These are phyloP conservation scores for Neonectria neomacrospora DNA, from an alignment of 2,329 filamentous ascomycete genomes.

Conservation along the genomic window DNA sequence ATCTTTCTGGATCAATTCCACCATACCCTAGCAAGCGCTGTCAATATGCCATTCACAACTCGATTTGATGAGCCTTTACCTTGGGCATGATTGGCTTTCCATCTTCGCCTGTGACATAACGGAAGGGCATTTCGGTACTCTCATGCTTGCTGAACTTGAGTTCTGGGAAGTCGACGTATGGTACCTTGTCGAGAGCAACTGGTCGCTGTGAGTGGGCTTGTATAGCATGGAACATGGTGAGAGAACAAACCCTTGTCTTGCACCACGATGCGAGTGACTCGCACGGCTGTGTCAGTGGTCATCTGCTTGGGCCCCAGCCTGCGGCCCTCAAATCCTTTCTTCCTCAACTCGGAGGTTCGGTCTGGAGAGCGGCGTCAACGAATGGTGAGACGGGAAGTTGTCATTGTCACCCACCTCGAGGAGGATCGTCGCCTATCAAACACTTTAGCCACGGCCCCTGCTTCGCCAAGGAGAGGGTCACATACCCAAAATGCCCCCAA, in stretches of 20 bases:
- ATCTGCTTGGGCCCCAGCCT: conserved; percentile 93
- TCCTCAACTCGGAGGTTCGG: conserved; percentile 92
- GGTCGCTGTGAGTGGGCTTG: conserved; percentile 28
- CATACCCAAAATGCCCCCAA: conserved; percentile 93
- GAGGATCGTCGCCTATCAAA: conserved; percentile 85
- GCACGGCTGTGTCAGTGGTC: conserved; percentile 97
- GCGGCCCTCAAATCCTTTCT: conserved; percentile 90
- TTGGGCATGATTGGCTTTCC: conserved; percentile 91
- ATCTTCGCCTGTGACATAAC: conserved; percentile 82
- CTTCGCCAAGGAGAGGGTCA: conserved; percentile 22
- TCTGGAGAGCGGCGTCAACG: conserved; percentile 62
- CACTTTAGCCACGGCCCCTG: conserved; percentile 25
- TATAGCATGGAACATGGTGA: background rate
- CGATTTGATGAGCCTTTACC: conserved; percentile 61
- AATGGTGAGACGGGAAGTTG: conserved; percentile 13
- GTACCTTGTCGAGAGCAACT: conserved; percentile 83
- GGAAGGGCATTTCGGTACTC: conserved; percentile 97
- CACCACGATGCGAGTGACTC: conserved; percentile 89
- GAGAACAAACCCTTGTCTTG: conserved; percentile 77
- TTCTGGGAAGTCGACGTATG: conserved; percentile 89
- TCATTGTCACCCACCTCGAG: conserved; percentile 72
- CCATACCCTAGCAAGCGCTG: conserved; percentile 76
- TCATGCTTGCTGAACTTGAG: conserved; percentile 91
- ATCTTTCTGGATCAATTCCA: conserved; percentile 92
- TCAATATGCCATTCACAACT: conserved; percentile 37